Evolutionary conservation across 176 grass and related monocot genomes (phyloP), one percentile per base, ranked within the genome.

Genomic region (Raddia distichophylla): DNA sequence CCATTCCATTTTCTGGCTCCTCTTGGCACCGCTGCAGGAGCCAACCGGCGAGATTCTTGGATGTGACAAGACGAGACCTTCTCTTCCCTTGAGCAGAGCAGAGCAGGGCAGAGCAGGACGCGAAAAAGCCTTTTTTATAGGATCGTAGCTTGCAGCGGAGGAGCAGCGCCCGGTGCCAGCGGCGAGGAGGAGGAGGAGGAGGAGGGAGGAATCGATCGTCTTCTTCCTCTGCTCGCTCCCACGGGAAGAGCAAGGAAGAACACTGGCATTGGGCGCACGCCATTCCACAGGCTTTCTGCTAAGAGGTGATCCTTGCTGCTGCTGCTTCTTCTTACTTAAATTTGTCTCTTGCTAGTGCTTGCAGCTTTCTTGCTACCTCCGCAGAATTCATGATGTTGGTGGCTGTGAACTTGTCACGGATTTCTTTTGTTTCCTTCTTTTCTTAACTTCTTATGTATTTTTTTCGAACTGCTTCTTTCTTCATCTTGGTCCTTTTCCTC

Each of bases 31-130:
- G 81, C 81, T 69, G 37, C 45, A 48, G 49, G 57, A 42, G 60
- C 76, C 70, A 80, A 80, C 81, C 69, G 62, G 71, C 71, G 46
- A 42, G 40, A 83, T 58, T 78, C 65, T 10, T 71, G 79, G 73
- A 65, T 32, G 80, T 61, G 86, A 71, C 79, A 64, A 63, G 46
- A 16, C 66, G 11, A 70, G 40, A 5, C 37, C 37, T 40, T 40
- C 37, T 5, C 52, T 8, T 40, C 45, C 9, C 46, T 27, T 47
- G 81, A 33, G 73, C 32, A 66, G 17, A 66, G 19, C 47, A 79
- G 76, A 61, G 83, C 47, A 33, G 56, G 27, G 58, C 47, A 79
- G 76, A 61, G 83, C 47, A 33, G 56, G 27, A 27, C 27, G 27
- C 13, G 77, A 46, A 16, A 8, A 58, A 68, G 63, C 55, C 12